A percentile compares a stretch with the other conserved stretches of the same genome.
Evolutionary conservation across 108 stramenopile genomes (phyloP).

Genomic region (Cyclotella sp.): DNA sequence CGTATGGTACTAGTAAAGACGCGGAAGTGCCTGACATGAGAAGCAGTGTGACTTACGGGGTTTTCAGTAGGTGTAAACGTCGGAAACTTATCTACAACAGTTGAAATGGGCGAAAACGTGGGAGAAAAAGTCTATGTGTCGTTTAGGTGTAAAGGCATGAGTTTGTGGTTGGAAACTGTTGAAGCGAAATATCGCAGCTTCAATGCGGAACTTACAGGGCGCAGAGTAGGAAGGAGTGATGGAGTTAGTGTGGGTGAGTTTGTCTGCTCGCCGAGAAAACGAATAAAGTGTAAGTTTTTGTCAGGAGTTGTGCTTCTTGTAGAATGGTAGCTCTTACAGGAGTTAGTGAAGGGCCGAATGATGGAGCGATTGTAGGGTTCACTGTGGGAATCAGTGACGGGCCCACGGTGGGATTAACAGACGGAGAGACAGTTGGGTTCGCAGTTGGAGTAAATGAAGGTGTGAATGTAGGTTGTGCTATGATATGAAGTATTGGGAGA

Average conservation of each 20-base stretch:
- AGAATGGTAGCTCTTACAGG: neutral
- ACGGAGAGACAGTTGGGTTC: slow-evolving; percentile 17
- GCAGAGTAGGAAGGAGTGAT: neutral
- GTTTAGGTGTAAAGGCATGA: neutral
- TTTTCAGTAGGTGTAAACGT: too few species aligned
- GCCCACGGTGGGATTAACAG: slow-evolving; percentile 3
- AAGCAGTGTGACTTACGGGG: too few species aligned
- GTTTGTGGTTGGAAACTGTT: neutral
- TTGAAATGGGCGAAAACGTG: neutral
- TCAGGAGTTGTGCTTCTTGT: too few species aligned
- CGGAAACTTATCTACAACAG: too few species aligned
- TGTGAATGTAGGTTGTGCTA: neutral
- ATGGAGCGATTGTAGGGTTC: neutral
- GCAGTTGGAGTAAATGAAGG: slow-evolving; percentile 27
- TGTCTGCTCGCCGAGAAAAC: too few species aligned
- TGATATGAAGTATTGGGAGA: neutral
- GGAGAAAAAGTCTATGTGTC: slow-evolving; percentile 17
- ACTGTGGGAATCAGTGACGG: neutral
- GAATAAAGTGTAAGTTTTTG: too few species aligned
- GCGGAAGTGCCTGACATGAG: too few species aligned
- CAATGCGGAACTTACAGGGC: neutral
- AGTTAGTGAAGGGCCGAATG: neutral
- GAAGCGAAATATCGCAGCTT: slow-evolving; percentile 2
- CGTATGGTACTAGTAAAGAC: too few species aligned
- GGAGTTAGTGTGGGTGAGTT: too few species aligned